Evolutionary conservation across 768 basidiomycete species (phyloP).

Genomic region (Dendrothele bispora): DNA sequence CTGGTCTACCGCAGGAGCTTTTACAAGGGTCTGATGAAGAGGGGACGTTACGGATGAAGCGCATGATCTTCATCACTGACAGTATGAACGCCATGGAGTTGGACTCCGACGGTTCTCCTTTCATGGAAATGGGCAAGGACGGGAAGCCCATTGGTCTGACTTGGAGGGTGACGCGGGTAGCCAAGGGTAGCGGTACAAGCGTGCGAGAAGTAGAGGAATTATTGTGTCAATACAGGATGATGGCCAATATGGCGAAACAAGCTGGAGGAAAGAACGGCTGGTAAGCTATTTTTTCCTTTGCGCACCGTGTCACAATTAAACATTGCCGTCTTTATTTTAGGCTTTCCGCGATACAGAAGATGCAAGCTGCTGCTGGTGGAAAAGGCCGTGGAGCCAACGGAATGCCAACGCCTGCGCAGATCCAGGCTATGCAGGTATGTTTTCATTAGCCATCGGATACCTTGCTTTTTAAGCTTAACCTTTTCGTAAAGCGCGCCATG

Average conservation of each 20-base stretch:
- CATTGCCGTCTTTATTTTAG: conserved; percentile 32
- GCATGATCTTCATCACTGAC: conserved; percentile 98
- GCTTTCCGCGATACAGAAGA: conserved; percentile 89
- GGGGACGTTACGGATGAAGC: conserved; percentile 85
- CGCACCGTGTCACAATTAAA: conserved; percentile 1
- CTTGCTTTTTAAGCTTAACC: conserved; percentile 6
- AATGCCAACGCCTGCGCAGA: conserved; percentile 90
- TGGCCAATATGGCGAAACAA: conserved; percentile 98
- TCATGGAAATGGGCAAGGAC: conserved; percentile 83
- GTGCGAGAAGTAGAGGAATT: conserved; percentile 98
- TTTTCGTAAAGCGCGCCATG: conserved; percentile 72
- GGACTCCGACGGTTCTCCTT: conserved; percentile 91
- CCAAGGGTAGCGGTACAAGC: conserved; percentile 89
- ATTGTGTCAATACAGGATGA: conserved; percentile 95
- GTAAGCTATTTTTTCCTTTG: conserved; percentile 38
- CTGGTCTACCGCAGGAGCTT: conserved; percentile 89
- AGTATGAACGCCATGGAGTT: conserved; percentile 94
- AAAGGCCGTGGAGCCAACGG: conserved; percentile 85
- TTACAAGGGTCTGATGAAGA: conserved; percentile 94
- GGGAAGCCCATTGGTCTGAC: conserved; percentile 86
- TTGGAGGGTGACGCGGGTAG: conserved; percentile 87
- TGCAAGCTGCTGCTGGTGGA: conserved; percentile 84
- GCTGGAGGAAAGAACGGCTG: conserved; percentile 97
- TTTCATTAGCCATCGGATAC: background rate
- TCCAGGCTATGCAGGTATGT: conserved; percentile 89